phyloP scores from a whole-genome alignment of 163 green algal species.

The Trebouxiophyceae sp. region DNA sequence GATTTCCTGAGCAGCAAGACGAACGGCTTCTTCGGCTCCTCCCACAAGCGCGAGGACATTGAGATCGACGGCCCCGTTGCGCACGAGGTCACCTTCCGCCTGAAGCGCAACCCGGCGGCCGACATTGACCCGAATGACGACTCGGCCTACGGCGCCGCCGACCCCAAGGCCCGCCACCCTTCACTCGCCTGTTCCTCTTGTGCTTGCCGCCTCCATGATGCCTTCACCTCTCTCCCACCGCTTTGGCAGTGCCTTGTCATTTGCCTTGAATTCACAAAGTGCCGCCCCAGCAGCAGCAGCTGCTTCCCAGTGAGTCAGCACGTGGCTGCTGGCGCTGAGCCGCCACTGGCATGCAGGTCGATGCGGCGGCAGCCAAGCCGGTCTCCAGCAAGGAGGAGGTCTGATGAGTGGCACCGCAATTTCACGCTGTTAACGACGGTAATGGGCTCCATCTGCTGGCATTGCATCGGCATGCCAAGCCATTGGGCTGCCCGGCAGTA shows the following conservation, averaged over 20 bases:
- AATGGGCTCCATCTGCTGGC: too few relatives aligned
- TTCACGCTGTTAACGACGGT: too few relatives aligned
- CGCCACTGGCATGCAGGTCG: too few relatives aligned
- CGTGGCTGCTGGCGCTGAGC: too few relatives aligned
- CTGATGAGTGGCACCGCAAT: too few relatives aligned
- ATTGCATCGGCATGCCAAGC: too few relatives aligned
- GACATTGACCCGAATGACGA: not conserved
- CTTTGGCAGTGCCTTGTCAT: not conserved
- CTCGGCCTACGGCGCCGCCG: not conserved
- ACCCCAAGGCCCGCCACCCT: not conserved
- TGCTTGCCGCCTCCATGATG: not conserved
- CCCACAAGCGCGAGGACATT: conserved; percentile 1
- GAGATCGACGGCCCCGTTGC: not conserved
- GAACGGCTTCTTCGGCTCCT: conserved; percentile 4
- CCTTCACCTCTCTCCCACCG: not conserved
- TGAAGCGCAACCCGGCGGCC: not conserved
- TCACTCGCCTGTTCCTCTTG: not conserved
- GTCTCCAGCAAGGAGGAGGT: too few relatives aligned
- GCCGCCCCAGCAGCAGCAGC: too few relatives aligned
- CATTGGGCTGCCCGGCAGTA: too few relatives aligned
- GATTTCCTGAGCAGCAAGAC: conserved; percentile 1
- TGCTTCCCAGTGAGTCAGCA: too few relatives aligned
- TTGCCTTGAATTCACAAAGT: not conserved
- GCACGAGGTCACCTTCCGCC: not conserved
- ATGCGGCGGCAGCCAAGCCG: too few relatives aligned